Evolutionary conservation across 345 rosid genomes (phyloP), one percentile per base, ranked within the genome.

Genomic region (Eucalyptus viminalis): DNA sequence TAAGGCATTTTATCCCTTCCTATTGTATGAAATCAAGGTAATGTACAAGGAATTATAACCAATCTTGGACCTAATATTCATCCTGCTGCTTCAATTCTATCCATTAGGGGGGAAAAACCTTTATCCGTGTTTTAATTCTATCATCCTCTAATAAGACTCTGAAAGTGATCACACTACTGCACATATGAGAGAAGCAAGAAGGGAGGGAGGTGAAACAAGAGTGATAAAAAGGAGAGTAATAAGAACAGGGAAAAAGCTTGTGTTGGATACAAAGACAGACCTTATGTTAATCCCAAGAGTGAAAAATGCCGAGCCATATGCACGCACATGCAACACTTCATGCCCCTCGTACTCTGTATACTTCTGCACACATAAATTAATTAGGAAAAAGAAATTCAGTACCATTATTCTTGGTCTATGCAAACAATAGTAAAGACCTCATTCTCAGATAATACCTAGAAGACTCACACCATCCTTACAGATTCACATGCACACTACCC

Each of bases 221-320:
- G 50, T 29, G 19, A 45, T 34, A 45, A 31, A 87, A 50, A 27
- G 43, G 45, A 37, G 62, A 54, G 31, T 45, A 49, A 88, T 31
- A 16, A 88, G 43, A 60, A 60, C 47, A 81, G 83, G 31, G n/a
- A 43, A 50, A 27, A 34, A 49, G 49, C 24, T 47, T 45, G 76
- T 80, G 86, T 49, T 40, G 65, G 49, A 24, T 76, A 86, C 65
- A 87, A 37, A 80, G 72, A 88, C 88, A 80, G 91, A 97, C 99
- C 99, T 96, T 94, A 96, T 94, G 92, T 97, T 96, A 87, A 98
- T 95, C 89, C 99, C 99, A 72, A 98, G 98, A 69, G 96, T 93
- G 89, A 98, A 95, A 93, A 93, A 98, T 58, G 97, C 94, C 58
- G 97, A 96, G 88, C 99, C 99, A 92, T 97, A 97, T 31, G 99